Base-by-base conservation (phyloP, 2,329 filamentous ascomycete genomes). In the Rasamsonia emersonii region DNA sequence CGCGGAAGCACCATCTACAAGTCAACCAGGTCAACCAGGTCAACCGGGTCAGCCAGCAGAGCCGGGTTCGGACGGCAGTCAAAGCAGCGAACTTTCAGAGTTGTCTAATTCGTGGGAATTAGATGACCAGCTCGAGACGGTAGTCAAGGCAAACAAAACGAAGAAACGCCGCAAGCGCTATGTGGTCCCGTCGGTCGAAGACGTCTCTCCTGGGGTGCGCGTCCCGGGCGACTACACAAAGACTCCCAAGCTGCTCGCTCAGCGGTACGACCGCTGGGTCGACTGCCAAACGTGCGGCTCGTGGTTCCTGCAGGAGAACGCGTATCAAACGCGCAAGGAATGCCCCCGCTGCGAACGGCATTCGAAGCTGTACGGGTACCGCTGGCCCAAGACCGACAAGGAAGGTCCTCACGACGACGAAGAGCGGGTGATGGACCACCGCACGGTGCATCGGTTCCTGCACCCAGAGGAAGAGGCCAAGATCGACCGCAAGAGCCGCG, bases 341-440 rank as follows among this genome's bases (percentile, higher is more conserved):
- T 98, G 91, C 54, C 88, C 86, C 3, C 77, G 91, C 5, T 98
- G 91, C 57, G 91, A 98, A 62, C 76, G 91, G 0, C 91, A 98
- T 53, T 93, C 84, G 10, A 96, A 93, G 63, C 65, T 98, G 1
- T 98, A 96, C 54, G 93, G 93, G 0, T 95, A 83, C 51, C 70
- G 82, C 36, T 98, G 91, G 91, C 91, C 91, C 4, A 95, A 98
- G 65, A 96, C 91, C 0, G 82, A 94, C 38, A 81, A 71, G 40
- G 77, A 81, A 16, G 84, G 84, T 1, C 75, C 76, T 10, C 58
- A 73, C 13, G 91, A 96, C 52, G 78, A 74, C 6, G 71, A 77
- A 40, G 67, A 76, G 44, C 58, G 76, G 4, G 66, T 93, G 1
- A 68, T 91, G 38, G 89, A 96, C 52, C 88, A 95, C 51, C 71